Evolutionary conservation across 1,284 basidiomycete genomes (phyloP).

Genomic region (Ganoderma multipileum): DNA sequence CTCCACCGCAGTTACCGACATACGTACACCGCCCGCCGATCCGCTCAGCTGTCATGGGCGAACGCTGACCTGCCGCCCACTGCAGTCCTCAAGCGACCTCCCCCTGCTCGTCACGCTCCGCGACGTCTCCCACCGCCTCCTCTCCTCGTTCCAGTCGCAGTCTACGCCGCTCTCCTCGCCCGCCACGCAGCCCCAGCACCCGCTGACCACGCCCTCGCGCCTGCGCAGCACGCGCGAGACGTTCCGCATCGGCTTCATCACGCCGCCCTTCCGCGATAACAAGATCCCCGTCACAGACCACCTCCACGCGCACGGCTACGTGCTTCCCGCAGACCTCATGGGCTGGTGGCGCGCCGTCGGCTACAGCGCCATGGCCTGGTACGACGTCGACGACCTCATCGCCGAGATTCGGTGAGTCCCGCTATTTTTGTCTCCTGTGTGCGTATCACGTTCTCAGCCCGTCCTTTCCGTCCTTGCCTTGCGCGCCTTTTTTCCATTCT

Average conservation of each 20-base stretch:
- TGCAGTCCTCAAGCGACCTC: slow-evolving; percentile 74
- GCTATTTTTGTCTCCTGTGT: slow-evolving; percentile 7
- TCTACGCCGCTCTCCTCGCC: slow-evolving; percentile 40
- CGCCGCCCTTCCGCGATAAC: slow-evolving; percentile 73
- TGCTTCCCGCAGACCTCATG: slow-evolving; percentile 64
- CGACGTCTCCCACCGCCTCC: slow-evolving; percentile 62
- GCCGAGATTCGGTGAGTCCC: slow-evolving; percentile 74
- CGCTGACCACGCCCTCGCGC: slow-evolving; percentile 6
- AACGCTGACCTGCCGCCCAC: slow-evolving; percentile 15
- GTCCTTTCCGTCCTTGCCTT: slow-evolving; percentile 1
- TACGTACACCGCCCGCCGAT: not conserved
- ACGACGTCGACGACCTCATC: slow-evolving; percentile 76
- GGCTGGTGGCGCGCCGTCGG: slow-evolving; percentile 77
- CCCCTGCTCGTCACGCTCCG: slow-evolving; percentile 71
- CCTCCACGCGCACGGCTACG: slow-evolving; percentile 76
- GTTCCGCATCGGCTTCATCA: slow-evolving; percentile 77
- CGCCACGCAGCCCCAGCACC: slow-evolving; percentile 21
- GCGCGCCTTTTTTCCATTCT: not conserved
- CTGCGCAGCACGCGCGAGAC: slow-evolving; percentile 25
- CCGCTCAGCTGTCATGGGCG: not conserved
- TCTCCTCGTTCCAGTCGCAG: slow-evolving; percentile 53
- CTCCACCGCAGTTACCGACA: too few relatives aligned
- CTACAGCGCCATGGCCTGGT: slow-evolving; percentile 75
- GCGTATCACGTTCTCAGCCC: slow-evolving; percentile 1
- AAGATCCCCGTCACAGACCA: slow-evolving; percentile 81